A percentile compares a stretch with the other conserved stretches of the same genome.
These are phyloP conservation scores for Aspergillus wentii DNA, from an alignment of 495 filamentous ascomycete genomes.

Conservation along the genomic window DNA sequence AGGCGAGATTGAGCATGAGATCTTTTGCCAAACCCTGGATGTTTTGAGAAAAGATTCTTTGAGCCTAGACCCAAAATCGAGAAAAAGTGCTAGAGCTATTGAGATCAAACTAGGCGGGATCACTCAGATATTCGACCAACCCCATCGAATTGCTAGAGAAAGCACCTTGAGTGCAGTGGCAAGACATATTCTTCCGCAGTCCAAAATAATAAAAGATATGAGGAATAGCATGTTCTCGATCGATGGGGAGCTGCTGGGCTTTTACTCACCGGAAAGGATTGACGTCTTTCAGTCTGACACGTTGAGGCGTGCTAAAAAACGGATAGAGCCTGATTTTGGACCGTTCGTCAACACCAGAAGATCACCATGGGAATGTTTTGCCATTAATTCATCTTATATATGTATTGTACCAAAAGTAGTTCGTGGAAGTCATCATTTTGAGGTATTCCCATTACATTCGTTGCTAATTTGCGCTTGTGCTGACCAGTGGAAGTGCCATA, in stretches of 20 bases:
- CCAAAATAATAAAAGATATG: background rate
- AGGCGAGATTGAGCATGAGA: background rate
- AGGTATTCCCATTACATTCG: constrained; percentile 1
- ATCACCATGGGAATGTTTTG: constrained; percentile 7
- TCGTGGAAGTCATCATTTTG: constrained; percentile 1
- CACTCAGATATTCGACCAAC: background rate
- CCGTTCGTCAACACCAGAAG: background rate
- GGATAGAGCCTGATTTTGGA: background rate
- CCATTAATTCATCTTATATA: constrained; percentile 9
- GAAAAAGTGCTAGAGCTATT: constrained; percentile 5
- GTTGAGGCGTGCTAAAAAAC: background rate
- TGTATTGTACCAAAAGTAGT: no score
- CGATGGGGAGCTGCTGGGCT: constrained; percentile 6
- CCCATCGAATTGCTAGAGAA: no score
- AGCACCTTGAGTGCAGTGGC: no score
- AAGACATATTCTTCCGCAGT: background rate
- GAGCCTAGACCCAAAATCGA: constrained; percentile 2
- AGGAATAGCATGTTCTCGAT: constrained; percentile 6
- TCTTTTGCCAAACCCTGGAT: constrained; percentile 8
- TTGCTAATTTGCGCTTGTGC: no score
- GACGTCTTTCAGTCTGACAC: background rate
- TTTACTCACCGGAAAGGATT: constrained; percentile 6
- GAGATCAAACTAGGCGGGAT: constrained; percentile 4
- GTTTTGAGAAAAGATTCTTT: constrained; percentile 8
- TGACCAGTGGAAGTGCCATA: constrained; percentile 8